Conservation (phyloP, 228 moss, liverwort and hornwort genomes). For the Sphagnum magellanicum region DNA sequence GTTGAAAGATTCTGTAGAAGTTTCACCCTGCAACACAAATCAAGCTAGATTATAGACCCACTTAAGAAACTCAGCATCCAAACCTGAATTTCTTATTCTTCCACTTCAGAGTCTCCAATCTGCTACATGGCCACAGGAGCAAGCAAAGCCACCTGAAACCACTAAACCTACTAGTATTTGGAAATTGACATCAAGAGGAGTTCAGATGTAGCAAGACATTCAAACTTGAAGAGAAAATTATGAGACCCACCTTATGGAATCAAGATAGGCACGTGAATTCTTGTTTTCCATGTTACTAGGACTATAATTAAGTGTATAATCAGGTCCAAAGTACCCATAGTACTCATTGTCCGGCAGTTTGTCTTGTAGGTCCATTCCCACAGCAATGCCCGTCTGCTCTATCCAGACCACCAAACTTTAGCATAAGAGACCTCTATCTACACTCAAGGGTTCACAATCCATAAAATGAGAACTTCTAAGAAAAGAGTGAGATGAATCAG, state of each 20-base stretch:
- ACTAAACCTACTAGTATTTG: neutral
- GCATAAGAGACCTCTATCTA: neutral
- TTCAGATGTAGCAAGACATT: neutral
- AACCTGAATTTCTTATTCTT: neutral
- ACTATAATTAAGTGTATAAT: conserved; percentile 77
- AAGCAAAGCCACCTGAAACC: neutral
- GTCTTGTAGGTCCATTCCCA: conserved; percentile 84
- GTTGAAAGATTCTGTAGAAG: conserved; percentile 81
- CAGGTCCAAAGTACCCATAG: conserved; percentile 90
- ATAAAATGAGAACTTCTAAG: neutral
- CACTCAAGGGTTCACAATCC: neutral
- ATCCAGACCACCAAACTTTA: neutral
- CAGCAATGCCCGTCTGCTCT: conserved; percentile 80
- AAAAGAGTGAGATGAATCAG: neutral
- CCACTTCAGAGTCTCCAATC: too few species aligned
- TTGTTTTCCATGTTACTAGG: conserved; percentile 92
- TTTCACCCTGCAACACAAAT: conserved; percentile 38
- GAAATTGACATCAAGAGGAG: neutral
- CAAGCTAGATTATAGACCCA: neutral
- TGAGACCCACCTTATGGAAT: conserved; percentile 46
- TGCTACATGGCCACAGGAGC: neutral
- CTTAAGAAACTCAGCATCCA: neutral
- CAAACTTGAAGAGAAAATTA: neutral
- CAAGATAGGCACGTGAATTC: conserved; percentile 53
- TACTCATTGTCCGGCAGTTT: conserved; percentile 83